Percentiles rank a stretch among this genome's conserved stretches.
phyloP scores from a whole-genome alignment of 768 basidiomycete genomes.

The Pulveroboletus sp. region DNA sequence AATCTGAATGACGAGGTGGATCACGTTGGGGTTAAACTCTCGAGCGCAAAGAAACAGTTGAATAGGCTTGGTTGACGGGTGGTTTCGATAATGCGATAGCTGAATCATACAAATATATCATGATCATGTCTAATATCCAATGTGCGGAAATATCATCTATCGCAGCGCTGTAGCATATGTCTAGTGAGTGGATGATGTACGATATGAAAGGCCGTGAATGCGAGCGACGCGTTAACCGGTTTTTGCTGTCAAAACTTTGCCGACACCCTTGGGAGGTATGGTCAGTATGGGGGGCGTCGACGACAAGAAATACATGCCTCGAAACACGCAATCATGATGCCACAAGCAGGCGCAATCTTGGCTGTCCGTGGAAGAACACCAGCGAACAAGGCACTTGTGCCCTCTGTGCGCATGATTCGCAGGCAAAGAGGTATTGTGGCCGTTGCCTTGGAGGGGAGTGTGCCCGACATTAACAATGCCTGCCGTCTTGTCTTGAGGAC shows the following conservation, averaged over 20 bases:
- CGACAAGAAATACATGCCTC: conserved; percentile 53
- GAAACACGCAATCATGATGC: conserved; percentile 96
- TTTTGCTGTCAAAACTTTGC: conserved; percentile 44
- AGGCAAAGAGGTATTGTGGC: conserved; percentile 63
- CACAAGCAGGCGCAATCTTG: conserved; percentile 97
- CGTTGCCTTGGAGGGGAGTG: conserved; percentile 37
- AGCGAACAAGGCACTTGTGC: conserved; percentile 72
- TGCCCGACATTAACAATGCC: conserved; percentile 66
- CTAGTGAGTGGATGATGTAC: conserved; percentile 28
- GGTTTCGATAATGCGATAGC: conserved; percentile 2
- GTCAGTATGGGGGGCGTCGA: conserved; percentile 15
- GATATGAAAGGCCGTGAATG: background rate
- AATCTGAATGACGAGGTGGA: conserved; percentile 76
- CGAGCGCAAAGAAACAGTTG: conserved; percentile 77
- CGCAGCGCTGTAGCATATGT: conserved; percentile 22
- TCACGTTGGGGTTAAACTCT: conserved; percentile 71
- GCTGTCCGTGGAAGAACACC: conserved; percentile 85
- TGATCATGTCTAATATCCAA: conserved; percentile 9
- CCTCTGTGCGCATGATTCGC: conserved; percentile 78
- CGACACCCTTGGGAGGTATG: conserved; percentile 55
- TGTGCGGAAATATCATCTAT: conserved; percentile 17
- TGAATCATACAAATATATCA: conserved; percentile 28
- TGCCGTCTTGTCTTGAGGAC: conserved; percentile 95
- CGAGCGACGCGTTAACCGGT: conserved; percentile 15
- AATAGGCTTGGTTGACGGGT: conserved; percentile 61